Base-by-base conservation (phyloP, 1,284 basidiomycete species). In the Grifola frondosa region DNA sequence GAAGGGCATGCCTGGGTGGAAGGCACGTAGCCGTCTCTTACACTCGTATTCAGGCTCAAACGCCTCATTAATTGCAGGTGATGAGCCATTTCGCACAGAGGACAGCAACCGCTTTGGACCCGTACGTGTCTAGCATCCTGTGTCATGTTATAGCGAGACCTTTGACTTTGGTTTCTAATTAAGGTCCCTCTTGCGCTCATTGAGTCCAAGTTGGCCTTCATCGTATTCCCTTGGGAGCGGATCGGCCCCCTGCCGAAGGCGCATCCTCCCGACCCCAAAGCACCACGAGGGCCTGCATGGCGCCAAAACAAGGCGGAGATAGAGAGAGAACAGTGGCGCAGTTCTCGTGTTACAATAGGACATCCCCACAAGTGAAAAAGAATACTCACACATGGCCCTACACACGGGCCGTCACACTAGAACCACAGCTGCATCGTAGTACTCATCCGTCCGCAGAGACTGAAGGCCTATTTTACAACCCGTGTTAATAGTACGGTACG, bases 51-150 rank as follows among this genome's bases (percentile, higher is more conserved):
- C 30, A 20, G 6, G 6, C n/a, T 8, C 23, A 7, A n/a, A 17
- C 21, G 10, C 16, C n/a, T n/a, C n/a, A n/a, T n/a, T n/a, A n/a
- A n/a, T n/a, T n/a, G n/a, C 49, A 77, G 83, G 84, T 6, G 84
- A 87, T 48, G 80, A 83, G 51, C 68, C 74, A 7, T 84, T 81
- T 56, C 71, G 77, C 45, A 84, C 80, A 9, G 71, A 81, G 46
- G 86, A 88, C 57, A 88, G 84, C 65, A 88, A 88, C 59, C 62
- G 68, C 8, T 86, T 85, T 57, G 86, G 86, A 20, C 80, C 86
- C 3, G 85, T 88, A 55, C 44, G 74, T 64, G 12, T 10, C 33
- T 11, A 12, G 7, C 28, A 20, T 41, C 31, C 20, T 26, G 13
- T 12, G 17, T 26, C 32, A 29, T 5, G 6, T 25, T 37, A 30